A percentile compares a stretch with the other conserved stretches of the same genome.
Conservation (phyloP, 768 basidiomycete species). For the Trametes punicea region DNA sequence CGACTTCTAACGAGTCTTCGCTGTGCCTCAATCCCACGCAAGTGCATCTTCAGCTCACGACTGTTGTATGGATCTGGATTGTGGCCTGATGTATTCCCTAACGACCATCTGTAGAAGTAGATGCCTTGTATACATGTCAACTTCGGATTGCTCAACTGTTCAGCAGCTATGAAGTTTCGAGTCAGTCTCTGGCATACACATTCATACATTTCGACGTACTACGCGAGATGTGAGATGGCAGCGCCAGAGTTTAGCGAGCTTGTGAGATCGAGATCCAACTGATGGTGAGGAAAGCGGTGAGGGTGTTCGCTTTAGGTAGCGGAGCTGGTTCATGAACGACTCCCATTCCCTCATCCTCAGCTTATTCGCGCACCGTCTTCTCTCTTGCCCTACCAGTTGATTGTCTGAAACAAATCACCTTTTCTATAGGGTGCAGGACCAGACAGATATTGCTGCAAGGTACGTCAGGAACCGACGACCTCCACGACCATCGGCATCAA, state of each 20-base stretch:
- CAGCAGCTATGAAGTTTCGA: neutral
- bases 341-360: no score
- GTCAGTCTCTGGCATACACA: neutral
- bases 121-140: neutral
- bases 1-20: neutral
- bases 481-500: no score
- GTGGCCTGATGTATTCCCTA: neutral
- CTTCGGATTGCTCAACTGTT: neutral
- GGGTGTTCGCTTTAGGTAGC: neutral
- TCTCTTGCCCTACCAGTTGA: no score
- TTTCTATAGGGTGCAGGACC: no score
- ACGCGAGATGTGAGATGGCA: neutral
- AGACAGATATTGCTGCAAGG: no score
- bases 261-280: neutral
- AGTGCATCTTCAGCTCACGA: neutral
- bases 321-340: slow-evolving; percentile 5
- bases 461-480: no score
- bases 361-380: no score
- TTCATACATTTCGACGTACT: neutral
- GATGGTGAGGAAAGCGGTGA: neutral
- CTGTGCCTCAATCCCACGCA: neutral
- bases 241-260: neutral
- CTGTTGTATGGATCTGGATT: slow-evolving; percentile 4
- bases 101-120: slow-evolving; percentile 8
- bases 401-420: no score